Conservation (phyloP, 805 yeast genomes). For the Sugiyamaella boreocaroliniensis region DNA sequence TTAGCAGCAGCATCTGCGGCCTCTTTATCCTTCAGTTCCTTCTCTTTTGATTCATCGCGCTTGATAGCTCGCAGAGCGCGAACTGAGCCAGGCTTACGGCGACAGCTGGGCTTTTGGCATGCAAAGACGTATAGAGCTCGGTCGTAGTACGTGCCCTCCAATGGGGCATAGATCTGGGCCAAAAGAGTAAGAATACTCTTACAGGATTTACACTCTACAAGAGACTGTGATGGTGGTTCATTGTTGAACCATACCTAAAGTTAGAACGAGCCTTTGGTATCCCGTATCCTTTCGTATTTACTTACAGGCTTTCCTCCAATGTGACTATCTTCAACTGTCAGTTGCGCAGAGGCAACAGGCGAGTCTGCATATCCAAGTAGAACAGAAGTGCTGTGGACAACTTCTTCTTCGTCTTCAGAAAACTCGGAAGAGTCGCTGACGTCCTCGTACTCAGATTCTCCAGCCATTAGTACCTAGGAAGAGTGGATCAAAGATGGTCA, state of each 20-base stretch:
- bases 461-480: neutral
- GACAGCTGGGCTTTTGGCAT: slow-evolving; percentile 59
- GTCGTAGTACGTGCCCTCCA: slow-evolving; percentile 66
- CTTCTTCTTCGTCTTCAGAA: slow-evolving; percentile 34
- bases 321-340: slow-evolving; percentile 16
- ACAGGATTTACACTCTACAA: slow-evolving; percentile 64
- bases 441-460: neutral
- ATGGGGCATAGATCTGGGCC: slow-evolving; percentile 74
- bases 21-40: slow-evolving; percentile 36
- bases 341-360: slow-evolving; percentile 8
- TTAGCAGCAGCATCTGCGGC: slow-evolving; percentile 7
- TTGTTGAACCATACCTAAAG: slow-evolving; percentile 53
- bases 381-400: slow-evolving; percentile 26
- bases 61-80: slow-evolving; percentile 71
- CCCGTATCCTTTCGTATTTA: neutral
- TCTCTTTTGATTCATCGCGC: slow-evolving; percentile 46
- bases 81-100: slow-evolving; percentile 61
- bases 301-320: slow-evolving; percentile 8
- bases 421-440: slow-evolving; percentile 13
- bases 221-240: slow-evolving; percentile 47
- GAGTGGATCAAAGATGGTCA: neutral
- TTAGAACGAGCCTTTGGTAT: neutral
- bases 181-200: slow-evolving; percentile 54
- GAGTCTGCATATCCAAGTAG: slow-evolving; percentile 33
- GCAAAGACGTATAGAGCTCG: slow-evolving; percentile 75